Conservation (phyloP, 2,329 filamentous ascomycete genomes). For the Neofusicoccum umdonicola region DNA sequence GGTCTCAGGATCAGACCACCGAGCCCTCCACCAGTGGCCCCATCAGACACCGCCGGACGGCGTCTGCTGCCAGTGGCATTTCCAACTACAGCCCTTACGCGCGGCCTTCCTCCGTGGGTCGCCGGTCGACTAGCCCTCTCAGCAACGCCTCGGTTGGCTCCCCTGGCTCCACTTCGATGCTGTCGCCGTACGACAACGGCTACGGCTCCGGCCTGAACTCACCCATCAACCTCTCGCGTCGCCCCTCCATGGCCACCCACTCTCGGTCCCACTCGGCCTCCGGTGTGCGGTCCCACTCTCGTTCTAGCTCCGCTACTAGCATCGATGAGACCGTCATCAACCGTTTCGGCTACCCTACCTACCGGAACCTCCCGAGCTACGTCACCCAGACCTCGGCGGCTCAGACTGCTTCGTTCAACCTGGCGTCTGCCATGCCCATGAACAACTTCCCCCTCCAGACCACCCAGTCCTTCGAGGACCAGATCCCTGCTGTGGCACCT, state of each 20-base stretch:
- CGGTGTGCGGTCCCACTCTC: slow-evolving; percentile 36
- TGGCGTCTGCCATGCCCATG: slow-evolving; percentile 41
- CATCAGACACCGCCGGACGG: slow-evolving; percentile 57
- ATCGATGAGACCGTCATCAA: slow-evolving; percentile 65
- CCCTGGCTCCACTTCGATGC: slow-evolving; percentile 38
- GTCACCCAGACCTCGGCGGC: slow-evolving; percentile 40
- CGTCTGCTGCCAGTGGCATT: slow-evolving; percentile 53
- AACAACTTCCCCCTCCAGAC: slow-evolving; percentile 26
- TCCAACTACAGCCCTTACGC: slow-evolving; percentile 51
- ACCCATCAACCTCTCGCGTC: slow-evolving; percentile 48
- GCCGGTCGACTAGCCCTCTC: slow-evolving; percentile 47
- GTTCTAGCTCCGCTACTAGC: slow-evolving; percentile 66
- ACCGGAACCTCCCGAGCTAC: slow-evolving; percentile 68
- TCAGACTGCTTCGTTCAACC: slow-evolving; percentile 30
- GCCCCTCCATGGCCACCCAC: slow-evolving; percentile 34
- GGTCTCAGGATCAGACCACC: slow-evolving; percentile 77
- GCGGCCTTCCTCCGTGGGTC: slow-evolving; percentile 43
- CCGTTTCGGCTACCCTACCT: slow-evolving; percentile 80
- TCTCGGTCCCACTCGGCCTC: slow-evolving; percentile 44
- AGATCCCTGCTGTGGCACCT: slow-evolving; percentile 33
- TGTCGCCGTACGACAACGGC: slow-evolving; percentile 39
- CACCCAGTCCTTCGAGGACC: slow-evolving; percentile 19
- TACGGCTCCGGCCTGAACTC: slow-evolving; percentile 58
- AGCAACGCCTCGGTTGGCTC: slow-evolving; percentile 43
- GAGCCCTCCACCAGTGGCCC: slow-evolving; percentile 52